Evolutionary conservation across 2,329 filamentous ascomycete genomes (phyloP).

Genomic region (Cytospora paraplurivora): DNA sequence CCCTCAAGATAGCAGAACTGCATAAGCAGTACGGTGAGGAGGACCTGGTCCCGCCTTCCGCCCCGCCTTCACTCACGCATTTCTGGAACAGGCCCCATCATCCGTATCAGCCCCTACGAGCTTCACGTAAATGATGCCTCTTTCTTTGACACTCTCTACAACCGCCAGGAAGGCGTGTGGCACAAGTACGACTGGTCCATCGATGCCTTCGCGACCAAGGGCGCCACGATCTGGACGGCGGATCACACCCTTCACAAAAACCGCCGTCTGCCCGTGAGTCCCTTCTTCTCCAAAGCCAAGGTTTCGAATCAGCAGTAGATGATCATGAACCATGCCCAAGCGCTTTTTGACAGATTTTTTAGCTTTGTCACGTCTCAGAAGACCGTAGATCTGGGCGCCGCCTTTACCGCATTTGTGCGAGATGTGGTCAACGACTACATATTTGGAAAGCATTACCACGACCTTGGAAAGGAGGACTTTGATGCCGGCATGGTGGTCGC

Average conservation of each 20-base stretch:
- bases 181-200: conserved; percentile 27
- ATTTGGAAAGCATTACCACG: conserved; percentile 24
- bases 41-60: background rate
- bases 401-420: conserved; percentile 27
- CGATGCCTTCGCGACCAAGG: conserved; percentile 16
- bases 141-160: background rate
- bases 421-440: conserved; percentile 30
- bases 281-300: conserved; percentile 17
- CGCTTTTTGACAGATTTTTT: conserved; percentile 22
- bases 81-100: conserved; percentile 3
- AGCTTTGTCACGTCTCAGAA: background rate
- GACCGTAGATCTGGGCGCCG: conserved; percentile 28
- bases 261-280: conserved; percentile 10
- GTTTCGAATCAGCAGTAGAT: conserved; percentile 8
- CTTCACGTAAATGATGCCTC: conserved; percentile 6
- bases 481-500: conserved; percentile 19
- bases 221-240: conserved; percentile 17
- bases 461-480: conserved; percentile 27
- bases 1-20: conserved; percentile 44
- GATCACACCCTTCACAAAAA: conserved; percentile 23
- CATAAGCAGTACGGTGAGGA: conserved; percentile 44
- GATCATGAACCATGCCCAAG: conserved; percentile 17
- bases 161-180: conserved; percentile 21
- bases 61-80: background rate
- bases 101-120: conserved; percentile 17